Evolutionary conservation across 805 yeast species (phyloP), one percentile per base, ranked within the genome.

Genomic region (Clavispora fructus): DNA sequence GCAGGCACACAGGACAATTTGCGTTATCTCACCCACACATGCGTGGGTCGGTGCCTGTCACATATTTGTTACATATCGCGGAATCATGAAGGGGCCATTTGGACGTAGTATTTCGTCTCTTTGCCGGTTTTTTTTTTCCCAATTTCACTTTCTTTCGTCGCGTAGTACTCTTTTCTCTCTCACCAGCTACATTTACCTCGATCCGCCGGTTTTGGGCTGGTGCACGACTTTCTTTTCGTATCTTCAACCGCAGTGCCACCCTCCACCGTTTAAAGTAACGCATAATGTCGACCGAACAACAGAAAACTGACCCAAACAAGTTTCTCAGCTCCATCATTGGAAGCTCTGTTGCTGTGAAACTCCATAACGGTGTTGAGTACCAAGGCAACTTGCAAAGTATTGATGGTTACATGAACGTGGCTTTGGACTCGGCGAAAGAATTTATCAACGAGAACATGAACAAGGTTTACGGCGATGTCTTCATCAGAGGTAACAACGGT

Each of bases 371-470:
- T 12, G 82, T 91, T 50, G 87, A 87, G 49, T 94, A 89, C 66
- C 53, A 61, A 13, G 75, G 85, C 7, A 72, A 67, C 42, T 74
- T 54, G 52, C 92, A 87, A 56, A 87, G 97, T 35, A 91, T 94
- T 47, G 99, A 94, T 63, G 98, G 98, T 8, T 94, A 83, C 71
- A 90, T 94, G 97, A 94, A 94, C 67, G 85, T 94, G 41, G 95
- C 92, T 2, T 74, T 94, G 53, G 89, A 86, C 45, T 77, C 82
- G 50, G 81, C 95, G 4, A 74, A 79, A 40, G 99, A 94, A 61
- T 64, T 67, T 39, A 78, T 79, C 30, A 68, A 70, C 43, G 72
- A 73, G 40, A 78, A 75, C 32, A 61, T 59, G 30, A 58, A 63
- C 45, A 78, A 75, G 50, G 69, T 66, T 26, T 83, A 80, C 51